These are phyloP conservation scores for Acanthamoeba healyi DNA, from an alignment of 208 protist genomes.

Conservation along the genomic window DNA sequence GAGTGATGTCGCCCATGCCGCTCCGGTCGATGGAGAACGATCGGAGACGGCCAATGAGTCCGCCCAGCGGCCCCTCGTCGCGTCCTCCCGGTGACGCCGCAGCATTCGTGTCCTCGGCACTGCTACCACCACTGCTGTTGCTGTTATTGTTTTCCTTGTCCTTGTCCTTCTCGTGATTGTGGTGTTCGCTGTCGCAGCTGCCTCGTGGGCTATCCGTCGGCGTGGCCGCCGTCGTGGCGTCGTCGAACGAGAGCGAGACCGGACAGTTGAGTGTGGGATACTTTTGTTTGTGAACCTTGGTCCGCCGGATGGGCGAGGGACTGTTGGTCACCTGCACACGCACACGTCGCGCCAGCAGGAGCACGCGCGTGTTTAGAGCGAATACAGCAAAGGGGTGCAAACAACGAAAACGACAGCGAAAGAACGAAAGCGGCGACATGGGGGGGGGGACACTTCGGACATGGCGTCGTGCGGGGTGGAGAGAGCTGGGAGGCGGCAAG, in stretches of 20 bases:
- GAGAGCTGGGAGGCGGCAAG: not conserved
- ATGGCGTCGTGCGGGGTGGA: not conserved
- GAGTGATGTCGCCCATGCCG: not conserved
- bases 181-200: not conserved
- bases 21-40: slow-evolving; percentile 6
- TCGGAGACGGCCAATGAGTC: not conserved
- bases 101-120: not conserved
- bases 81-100: not conserved
- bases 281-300: not conserved
- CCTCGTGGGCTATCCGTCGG: not conserved
- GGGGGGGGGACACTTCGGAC: too few relatives aligned
- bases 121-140: not conserved
- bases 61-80: not conserved
- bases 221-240: not conserved
- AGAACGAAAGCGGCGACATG: not conserved
- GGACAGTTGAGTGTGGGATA: slow-evolving; percentile 4
- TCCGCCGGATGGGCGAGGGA: not conserved
- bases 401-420: not conserved
- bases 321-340: slow-evolving; percentile 6
- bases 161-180: not conserved
- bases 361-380: too few relatives aligned
- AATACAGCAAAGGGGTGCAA: not conserved
- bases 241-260: not conserved
- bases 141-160: not conserved
- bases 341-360: too few relatives aligned